Evolutionary conservation across 2,329 filamentous ascomycete species (phyloP).

Genomic region (Hymenoscyphus occultus): DNA sequence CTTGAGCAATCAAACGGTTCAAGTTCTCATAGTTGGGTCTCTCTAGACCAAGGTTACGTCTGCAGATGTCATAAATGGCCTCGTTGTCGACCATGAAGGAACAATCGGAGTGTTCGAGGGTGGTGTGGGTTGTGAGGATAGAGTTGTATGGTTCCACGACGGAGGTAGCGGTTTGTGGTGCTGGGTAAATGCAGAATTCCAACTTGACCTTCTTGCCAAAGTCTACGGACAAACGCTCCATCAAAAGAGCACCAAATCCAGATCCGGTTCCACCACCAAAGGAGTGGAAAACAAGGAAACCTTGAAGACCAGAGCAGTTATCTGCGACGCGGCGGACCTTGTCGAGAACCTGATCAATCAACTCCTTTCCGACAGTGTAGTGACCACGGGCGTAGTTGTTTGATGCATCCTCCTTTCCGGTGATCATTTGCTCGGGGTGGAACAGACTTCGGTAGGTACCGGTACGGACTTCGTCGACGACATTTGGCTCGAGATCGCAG

Average conservation of each 20-base stretch:
- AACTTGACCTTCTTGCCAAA: conserved; percentile 99
- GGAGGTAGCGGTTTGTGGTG: conserved; percentile 92
- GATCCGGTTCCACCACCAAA: conserved; percentile 99
- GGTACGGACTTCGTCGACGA: conserved; percentile 98
- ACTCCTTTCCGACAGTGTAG: conserved; percentile 99
- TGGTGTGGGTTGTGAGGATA: conserved; percentile 97
- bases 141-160: conserved; percentile 99
- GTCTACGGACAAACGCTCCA: conserved; percentile 98
- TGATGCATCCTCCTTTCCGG: conserved; percentile 98
- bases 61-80: conserved; percentile 99
- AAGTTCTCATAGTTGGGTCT: conserved; percentile 98
- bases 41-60: conserved; percentile 94
- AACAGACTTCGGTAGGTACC: conserved; percentile 94
- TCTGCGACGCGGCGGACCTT: conserved; percentile 97
- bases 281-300: conserved; percentile 99
- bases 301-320: conserved; percentile 96
- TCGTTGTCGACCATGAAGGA: conserved; percentile 99
- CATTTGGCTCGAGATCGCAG: conserved; percentile 99
- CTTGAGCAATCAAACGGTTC: conserved; percentile 97
- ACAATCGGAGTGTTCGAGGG: conserved; percentile 98
- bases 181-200: conserved; percentile 98
- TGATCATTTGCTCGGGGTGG: conserved; percentile 99
- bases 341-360: conserved; percentile 97
- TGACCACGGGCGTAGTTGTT: conserved; percentile 99
- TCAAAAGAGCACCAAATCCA: conserved; percentile 94